These are phyloP conservation scores for Bauhinia variegata DNA, from an alignment of 306 rosid genomes.

Conservation along the genomic window DNA sequence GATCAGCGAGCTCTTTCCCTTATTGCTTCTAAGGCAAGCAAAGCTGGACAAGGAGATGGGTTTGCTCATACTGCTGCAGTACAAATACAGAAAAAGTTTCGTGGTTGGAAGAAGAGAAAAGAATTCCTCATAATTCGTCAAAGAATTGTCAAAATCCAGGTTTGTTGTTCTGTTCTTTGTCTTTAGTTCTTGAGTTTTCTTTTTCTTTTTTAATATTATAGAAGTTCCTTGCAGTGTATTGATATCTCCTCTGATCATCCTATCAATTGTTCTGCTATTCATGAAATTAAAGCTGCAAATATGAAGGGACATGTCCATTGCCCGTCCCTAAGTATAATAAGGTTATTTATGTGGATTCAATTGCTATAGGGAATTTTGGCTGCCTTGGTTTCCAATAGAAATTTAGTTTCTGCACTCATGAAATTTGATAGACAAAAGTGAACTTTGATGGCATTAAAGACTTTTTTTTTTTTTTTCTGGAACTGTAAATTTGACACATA, in stretches of 20 bases:
- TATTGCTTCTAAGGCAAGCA: conserved; percentile 52
- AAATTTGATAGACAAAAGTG: not conserved
- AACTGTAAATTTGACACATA: conserved; percentile 6
- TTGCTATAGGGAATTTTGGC: not conserved
- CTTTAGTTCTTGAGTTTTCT: conserved; percentile 17
- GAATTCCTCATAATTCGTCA: conserved; percentile 82
- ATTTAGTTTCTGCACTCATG: not conserved
- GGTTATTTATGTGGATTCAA: not conserved
- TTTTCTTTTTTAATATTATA: conserved; percentile 13
- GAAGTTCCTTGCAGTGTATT: not conserved
- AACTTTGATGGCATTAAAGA: not conserved
- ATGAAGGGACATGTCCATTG: not conserved
- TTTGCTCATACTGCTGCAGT: conserved; percentile 64
- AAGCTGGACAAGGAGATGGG: conserved; percentile 56
- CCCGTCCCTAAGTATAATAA: not conserved
- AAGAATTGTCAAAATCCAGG: conserved; percentile 94
- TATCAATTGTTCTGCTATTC: conserved; percentile 10
- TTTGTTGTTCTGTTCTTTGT: conserved; percentile 35
- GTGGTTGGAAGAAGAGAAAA: conserved; percentile 91
- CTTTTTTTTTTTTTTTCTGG: not conserved
- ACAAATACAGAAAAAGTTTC: conserved; percentile 85
- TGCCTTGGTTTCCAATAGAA: not conserved
- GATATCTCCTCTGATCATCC: conserved; percentile 19
- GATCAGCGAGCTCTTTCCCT: conserved; percentile 65
- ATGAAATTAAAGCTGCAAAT: conserved; percentile 14